phyloP scores from a whole-genome alignment of 2,329 filamentous ascomycete genomes.

The Zymoseptoria pseudotritici region DNA sequence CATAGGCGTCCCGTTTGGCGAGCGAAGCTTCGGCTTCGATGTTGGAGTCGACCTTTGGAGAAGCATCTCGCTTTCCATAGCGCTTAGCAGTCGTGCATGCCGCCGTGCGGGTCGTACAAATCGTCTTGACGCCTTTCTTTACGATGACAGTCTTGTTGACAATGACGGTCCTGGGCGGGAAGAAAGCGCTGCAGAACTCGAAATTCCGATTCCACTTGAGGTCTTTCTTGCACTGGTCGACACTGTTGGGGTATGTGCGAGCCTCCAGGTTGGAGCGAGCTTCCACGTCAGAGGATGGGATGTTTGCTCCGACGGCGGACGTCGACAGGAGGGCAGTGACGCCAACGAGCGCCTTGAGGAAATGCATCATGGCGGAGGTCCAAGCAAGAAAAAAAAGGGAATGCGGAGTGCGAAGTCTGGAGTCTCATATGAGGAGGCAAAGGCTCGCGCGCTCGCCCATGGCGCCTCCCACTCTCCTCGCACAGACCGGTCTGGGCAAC shows the following conservation, averaged over 20 bases:
- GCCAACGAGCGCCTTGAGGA: neutral
- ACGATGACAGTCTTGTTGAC: neutral
- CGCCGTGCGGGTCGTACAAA: neutral
- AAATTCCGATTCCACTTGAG: neutral
- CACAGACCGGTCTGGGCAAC: neutral
- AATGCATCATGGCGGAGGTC: neutral
- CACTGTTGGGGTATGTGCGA: neutral
- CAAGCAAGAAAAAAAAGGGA: neutral
- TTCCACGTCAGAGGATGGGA: neutral
- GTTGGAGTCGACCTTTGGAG: neutral
- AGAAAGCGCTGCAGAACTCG: neutral
- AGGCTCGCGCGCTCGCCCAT: neutral
- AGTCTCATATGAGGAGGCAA: neutral
- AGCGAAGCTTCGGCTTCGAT: neutral
- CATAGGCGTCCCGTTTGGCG: neutral
- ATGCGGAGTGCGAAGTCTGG: neutral
- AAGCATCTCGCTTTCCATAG: neutral
- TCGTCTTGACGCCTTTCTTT: neutral
- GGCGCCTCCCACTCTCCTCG: neutral
- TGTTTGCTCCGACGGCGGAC: neutral
- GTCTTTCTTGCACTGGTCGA: neutral
- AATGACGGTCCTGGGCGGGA: no score
- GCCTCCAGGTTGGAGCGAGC: neutral
- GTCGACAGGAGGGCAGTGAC: neutral
- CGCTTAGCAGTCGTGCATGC: neutral